Percentiles rank a stretch among this genome's conserved stretches.
Evolutionary conservation across 305 asterid genomes (phyloP).

Genomic region (Fraxinus ornus): DNA sequence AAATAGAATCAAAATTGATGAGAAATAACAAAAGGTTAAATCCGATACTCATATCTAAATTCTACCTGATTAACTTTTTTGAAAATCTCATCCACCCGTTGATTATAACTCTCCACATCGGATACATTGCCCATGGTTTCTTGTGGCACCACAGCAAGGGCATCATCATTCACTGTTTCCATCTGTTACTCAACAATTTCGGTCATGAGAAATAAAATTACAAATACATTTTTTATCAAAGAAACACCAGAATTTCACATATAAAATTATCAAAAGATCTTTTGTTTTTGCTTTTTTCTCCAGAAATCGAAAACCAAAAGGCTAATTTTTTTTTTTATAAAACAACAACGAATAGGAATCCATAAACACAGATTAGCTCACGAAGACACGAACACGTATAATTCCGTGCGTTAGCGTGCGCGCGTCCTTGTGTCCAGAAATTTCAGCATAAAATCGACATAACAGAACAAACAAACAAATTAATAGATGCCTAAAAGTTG

Average conservation of each 20-base stretch:
- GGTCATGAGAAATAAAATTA: not conserved
- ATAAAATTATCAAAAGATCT: not conserved
- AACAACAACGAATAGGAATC: not conserved
- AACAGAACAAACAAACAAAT: not conserved
- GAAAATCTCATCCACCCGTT: constrained; percentile 48
- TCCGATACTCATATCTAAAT: not conserved
- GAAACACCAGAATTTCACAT: not conserved
- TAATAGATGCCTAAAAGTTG: not conserved
- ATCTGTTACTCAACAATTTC: constrained; percentile 33
- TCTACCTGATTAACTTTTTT: constrained; percentile 60
- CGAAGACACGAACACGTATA: not conserved
- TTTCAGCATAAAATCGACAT: not conserved
- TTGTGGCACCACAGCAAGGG: constrained; percentile 26
- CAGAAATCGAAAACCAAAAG: constrained; percentile 4
- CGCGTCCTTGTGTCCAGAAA: not conserved
- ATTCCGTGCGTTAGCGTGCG: not conserved
- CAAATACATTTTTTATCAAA: not conserved
- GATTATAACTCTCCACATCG: constrained; percentile 46
- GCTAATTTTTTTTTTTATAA: not conserved
- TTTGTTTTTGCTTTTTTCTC: not conserved
- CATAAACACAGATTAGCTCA: not conserved
- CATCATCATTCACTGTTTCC: constrained; percentile 46
- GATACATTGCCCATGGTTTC: constrained; percentile 32
- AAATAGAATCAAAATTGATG: not conserved
- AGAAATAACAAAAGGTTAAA: not conserved